These are phyloP conservation scores for Pleurotus sapidus DNA, from an alignment of 768 basidiomycete species.

Conservation along the genomic window DNA sequence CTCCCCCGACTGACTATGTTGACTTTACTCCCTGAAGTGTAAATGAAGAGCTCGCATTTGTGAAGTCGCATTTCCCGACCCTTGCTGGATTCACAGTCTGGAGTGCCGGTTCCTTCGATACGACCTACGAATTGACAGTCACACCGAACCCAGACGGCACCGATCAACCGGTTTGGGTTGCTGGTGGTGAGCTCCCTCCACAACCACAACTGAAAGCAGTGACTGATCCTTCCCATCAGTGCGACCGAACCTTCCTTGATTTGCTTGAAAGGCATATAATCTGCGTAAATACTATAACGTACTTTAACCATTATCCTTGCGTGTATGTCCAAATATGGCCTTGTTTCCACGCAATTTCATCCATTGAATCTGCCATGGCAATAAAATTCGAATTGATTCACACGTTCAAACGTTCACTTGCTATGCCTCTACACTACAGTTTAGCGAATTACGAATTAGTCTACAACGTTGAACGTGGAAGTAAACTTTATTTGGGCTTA, in stretches of 20 bases:
- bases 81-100: slow-evolving; percentile 52
- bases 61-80: slow-evolving; percentile 38
- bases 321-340: too few relatives aligned
- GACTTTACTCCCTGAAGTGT: slow-evolving; percentile 24
- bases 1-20: not conserved
- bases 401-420: too few relatives aligned
- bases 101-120: slow-evolving; percentile 51
- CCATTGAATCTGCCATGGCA: too few relatives aligned
- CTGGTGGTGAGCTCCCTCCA: slow-evolving; percentile 29
- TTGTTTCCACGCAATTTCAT: too few relatives aligned
- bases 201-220: not conserved
- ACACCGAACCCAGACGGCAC: slow-evolving; percentile 45
- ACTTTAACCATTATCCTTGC: too few relatives aligned
- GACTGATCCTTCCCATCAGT: slow-evolving; percentile 8
- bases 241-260: slow-evolving; percentile 22
- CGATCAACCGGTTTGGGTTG: slow-evolving; percentile 43
- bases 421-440: too few relatives aligned
- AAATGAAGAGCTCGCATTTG: slow-evolving; percentile 38
- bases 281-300: too few relatives aligned
- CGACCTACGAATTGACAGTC: slow-evolving; percentile 45
- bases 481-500: not conserved
- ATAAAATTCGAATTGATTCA: too few relatives aligned
- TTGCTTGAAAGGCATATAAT: not conserved
- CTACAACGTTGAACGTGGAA: not conserved
- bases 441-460: not conserved